phyloP scores from a whole-genome alignment of 1,284 basidiomycete species.

The Phellopilus nigrolimitatus region DNA sequence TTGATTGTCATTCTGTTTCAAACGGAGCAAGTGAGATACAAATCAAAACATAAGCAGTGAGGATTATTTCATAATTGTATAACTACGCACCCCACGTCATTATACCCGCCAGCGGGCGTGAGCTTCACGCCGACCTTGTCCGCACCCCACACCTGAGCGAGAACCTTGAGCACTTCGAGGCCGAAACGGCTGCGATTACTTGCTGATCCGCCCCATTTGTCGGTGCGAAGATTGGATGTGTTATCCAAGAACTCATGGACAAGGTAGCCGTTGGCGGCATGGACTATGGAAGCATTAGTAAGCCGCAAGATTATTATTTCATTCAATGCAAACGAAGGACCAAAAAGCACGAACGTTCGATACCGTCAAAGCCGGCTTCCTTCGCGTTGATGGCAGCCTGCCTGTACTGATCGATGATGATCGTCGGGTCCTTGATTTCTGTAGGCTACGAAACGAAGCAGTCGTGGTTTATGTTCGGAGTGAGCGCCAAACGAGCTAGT shows the following conservation, averaged over 20 bases:
- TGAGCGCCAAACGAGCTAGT: neutral
- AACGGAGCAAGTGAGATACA: neutral
- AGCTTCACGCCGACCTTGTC: conserved; percentile 47
- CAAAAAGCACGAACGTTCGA: conserved; percentile 42
- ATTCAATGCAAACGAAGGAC: neutral
- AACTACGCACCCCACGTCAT: conserved; percentile 41
- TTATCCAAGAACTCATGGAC: conserved; percentile 54
- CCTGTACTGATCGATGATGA: conserved; percentile 41
- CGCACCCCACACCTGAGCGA: conserved; percentile 44
- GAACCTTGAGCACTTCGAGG: conserved; percentile 44
- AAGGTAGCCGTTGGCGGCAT: conserved; percentile 47
- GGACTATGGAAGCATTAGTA: conserved; percentile 29
- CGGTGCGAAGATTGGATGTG: conserved; percentile 51
- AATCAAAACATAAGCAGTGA: neutral
- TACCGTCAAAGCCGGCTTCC: conserved; percentile 61
- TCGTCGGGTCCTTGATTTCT: conserved; percentile 38
- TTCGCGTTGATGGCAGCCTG: conserved; percentile 51
- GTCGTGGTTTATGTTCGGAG: neutral
- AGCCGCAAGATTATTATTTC: neutral
- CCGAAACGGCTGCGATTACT: conserved; percentile 54
- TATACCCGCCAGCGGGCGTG: conserved; percentile 45
- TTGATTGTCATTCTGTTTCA: conserved; percentile 36
- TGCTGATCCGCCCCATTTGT: conserved; percentile 54
- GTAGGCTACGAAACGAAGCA: conserved; percentile 32
- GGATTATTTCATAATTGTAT: conserved; percentile 31